Percentiles rank a stretch among this genome's conserved stretches.
Evolutionary conservation across 108 stramenopile genomes (phyloP).

Genomic region (Pseudonitzschia pungens): DNA sequence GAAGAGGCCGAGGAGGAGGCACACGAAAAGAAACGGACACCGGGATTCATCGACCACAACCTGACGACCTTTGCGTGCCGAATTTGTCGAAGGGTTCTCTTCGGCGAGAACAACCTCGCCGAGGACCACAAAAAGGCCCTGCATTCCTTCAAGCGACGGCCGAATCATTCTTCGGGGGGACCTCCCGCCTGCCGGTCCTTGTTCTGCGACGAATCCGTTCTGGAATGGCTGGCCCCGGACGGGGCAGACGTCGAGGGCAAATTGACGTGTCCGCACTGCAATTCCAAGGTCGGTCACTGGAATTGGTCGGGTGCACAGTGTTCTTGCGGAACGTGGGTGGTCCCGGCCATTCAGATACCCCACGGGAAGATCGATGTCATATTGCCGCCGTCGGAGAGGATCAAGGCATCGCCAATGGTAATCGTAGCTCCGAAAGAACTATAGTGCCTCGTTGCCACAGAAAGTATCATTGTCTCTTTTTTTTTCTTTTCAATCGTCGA

Average conservation of each 20-base stretch:
- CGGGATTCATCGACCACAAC: conserved; percentile 20
- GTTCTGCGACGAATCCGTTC: conserved; percentile 49
- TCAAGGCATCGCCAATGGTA: neutral
- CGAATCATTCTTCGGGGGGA: neutral
- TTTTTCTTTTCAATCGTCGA: neutral
- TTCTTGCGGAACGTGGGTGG: conserved; percentile 83
- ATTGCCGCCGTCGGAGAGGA: conserved; percentile 14
- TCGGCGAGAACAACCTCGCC: conserved; percentile 56
- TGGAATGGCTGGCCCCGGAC: conserved; percentile 45
- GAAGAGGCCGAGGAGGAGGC: neutral
- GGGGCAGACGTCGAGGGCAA: conserved; percentile 64
- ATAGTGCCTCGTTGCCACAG: neutral
- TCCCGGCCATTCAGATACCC: conserved; percentile 81
- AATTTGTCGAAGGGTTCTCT: conserved; percentile 67
- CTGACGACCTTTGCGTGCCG: conserved; percentile 64
- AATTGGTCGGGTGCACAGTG: conserved; percentile 86
- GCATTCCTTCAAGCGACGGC: conserved; percentile 20
- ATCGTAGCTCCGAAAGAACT: neutral
- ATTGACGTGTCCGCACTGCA: conserved; percentile 73
- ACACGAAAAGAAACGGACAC: neutral
- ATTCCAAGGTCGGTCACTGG: conserved; percentile 71
- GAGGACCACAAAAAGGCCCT: conserved; percentile 41
- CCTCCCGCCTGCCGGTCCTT: conserved; percentile 47
- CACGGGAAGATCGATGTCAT: conserved; percentile 67
- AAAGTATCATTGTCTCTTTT: neutral